Base-by-base conservation (phyloP, 192 early-diverging fungal genomes). In the Linnemannia exigua region DNA sequence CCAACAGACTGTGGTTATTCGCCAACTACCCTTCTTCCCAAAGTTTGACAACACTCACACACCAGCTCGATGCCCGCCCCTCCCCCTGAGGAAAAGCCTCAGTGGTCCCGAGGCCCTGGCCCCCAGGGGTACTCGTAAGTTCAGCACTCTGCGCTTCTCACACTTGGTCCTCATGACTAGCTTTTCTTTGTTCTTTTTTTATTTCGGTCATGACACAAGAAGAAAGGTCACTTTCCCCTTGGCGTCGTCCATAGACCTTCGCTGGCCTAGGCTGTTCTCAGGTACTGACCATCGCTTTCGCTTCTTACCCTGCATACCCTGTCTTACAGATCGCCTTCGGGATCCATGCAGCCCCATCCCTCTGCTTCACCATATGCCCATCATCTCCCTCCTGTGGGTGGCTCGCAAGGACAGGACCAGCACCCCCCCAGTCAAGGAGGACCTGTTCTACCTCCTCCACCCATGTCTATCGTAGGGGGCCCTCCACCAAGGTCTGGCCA, bases 101-200 rank as follows among this genome's bases (percentile, higher is more conserved):
- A 86, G 46, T 86, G 84, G 84, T 46, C 70, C 46, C 77, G 84
- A 44, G 84, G 84, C 46, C 75, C 78, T 72, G 84, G 69, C 70
- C 84, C 84, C 31, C 84, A 86, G 54, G 84, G 84, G 63, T 86
- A 86, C 70, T 86, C 84, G 84, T 86, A 86, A 86, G 84, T 86
- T 25, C 46, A 44, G n/a, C 37, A 3, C 33, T 20, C 66, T 5
- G 48, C 41, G 41, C 9, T 44, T 44, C 41, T 3, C n/a, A 44
- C 41, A 6, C 41, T 15, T 33, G 25, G 47, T 46, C 2, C 33
- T 66, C 20, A 35, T 52, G 25, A 47, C 50, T 47, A 36, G 25
- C 47, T 48, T 48, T 74, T 51, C 7, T 8, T n/a, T 48, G 20
- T 74, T 47, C 22, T 25, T 20, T 11, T 52, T 58, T 37, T 74